Evolutionary conservation across 1,284 basidiomycete genomes (phyloP).

Genomic region (Cryptococcus sp.): DNA sequence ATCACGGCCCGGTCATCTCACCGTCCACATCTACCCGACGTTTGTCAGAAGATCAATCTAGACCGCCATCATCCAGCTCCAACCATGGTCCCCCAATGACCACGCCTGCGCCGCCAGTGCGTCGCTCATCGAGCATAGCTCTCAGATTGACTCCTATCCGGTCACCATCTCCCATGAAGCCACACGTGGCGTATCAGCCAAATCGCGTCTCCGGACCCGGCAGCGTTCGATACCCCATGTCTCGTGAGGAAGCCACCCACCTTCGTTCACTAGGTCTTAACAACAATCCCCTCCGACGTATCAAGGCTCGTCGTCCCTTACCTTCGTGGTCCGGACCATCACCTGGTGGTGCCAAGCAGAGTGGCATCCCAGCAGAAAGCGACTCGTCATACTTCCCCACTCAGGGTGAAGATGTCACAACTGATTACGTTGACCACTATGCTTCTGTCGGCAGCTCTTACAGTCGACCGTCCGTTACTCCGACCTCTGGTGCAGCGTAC

Average conservation of each 20-base stretch:
- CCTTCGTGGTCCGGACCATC: conserved; percentile 45
- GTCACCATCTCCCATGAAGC: conserved; percentile 26
- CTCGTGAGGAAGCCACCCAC: conserved; percentile 31
- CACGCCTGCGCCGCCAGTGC: background rate
- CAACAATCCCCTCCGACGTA: conserved; percentile 41
- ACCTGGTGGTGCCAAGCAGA: conserved; percentile 20
- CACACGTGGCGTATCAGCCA: conserved; percentile 33
- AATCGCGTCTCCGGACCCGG: conserved; percentile 20
- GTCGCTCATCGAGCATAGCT: conserved; percentile 10
- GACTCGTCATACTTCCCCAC: conserved; percentile 38
- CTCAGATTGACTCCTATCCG: conserved; percentile 15
- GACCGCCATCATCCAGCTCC: conserved; percentile 16
- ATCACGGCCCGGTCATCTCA: conserved; percentile 15
- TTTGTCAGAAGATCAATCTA: conserved; percentile 18
- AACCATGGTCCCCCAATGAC: background rate
- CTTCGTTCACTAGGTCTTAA: conserved; percentile 20
- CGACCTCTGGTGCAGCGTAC: conserved; percentile 22
- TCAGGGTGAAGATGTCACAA: conserved; percentile 3
- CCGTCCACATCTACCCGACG: conserved; percentile 22
- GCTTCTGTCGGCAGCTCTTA: conserved; percentile 4
- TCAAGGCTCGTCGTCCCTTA: conserved; percentile 19
- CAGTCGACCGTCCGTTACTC: conserved; percentile 19
- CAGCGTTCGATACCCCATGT: conserved; percentile 28
- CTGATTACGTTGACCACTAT: background rate
- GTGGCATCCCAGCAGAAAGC: conserved; percentile 20